These are phyloP conservation scores for Picea abies DNA, from an alignment of 83 land plant genomes.

Conservation along the genomic window DNA sequence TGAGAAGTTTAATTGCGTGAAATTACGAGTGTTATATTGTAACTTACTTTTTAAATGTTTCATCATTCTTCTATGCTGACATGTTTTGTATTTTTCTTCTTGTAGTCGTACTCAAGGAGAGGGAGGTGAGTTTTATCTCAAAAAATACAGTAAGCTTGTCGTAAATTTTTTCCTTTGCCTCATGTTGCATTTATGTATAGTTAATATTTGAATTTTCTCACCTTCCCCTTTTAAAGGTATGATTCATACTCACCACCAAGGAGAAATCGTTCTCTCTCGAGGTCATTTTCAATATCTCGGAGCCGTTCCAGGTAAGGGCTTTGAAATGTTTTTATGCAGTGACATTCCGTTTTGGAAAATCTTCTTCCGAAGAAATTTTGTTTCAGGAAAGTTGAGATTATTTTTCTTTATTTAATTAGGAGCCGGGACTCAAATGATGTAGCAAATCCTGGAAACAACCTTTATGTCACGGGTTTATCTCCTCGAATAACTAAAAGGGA, in stretches of 20 bases:
- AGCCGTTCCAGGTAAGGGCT: conserved; percentile 39
- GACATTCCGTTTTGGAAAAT: background rate
- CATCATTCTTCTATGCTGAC: too few relatives aligned
- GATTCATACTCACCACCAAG: conserved; percentile 31
- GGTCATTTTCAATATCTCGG: conserved; percentile 37
- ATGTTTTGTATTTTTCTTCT: background rate
- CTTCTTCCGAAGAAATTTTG: background rate
- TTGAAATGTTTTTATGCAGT: background rate
- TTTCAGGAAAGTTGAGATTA: background rate
- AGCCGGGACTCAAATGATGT: conserved; percentile 31
- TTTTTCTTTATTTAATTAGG: conserved; percentile 19
- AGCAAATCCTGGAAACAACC: conserved; percentile 81
- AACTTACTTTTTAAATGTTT: too few relatives aligned
- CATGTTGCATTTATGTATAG: background rate
- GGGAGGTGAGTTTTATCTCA: conserved; percentile 16
- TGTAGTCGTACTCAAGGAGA: conserved; percentile 24
- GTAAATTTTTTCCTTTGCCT: background rate
- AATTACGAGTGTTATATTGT: too few relatives aligned
- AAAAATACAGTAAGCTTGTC: background rate
- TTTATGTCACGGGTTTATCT: conserved; percentile 78
- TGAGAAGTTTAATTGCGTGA: too few relatives aligned
- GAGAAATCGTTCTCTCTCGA: conserved; percentile 46
- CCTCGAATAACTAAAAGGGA: conserved; percentile 13
- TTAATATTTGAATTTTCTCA: background rate
- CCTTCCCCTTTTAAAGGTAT: background rate